Evolutionary conservation across 2,329 filamentous ascomycete species (phyloP).

Genomic region (Cordyceps cateniannulata): DNA sequence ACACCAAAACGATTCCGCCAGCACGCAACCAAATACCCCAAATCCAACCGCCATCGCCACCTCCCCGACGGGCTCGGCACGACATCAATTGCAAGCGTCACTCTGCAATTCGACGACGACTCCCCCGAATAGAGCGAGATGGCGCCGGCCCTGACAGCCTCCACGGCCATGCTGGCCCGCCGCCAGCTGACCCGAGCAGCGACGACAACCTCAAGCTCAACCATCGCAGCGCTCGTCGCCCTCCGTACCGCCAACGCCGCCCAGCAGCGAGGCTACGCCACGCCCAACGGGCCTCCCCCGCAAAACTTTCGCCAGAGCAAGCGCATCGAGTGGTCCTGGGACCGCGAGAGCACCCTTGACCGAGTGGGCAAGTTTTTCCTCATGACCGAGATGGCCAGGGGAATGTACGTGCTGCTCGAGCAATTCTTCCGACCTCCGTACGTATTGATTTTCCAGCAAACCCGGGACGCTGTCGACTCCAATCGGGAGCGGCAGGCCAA

Average conservation of each 20-base stretch:
- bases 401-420: conserved; percentile 97
- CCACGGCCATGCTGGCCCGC: conserved; percentile 29
- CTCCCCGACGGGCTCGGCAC: conserved; percentile 1
- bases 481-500: not conserved
- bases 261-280: conserved; percentile 46
- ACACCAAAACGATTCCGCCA: conserved; percentile 9
- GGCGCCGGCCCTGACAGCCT: conserved; percentile 27
- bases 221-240: conserved; percentile 17
- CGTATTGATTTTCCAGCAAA: conserved; percentile 36
- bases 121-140: conserved; percentile 17
- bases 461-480: not conserved
- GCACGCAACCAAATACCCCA: conserved; percentile 9
- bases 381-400: conserved; percentile 88
- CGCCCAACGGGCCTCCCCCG: conserved; percentile 72
- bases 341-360: conserved; percentile 70
- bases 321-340: conserved; percentile 73
- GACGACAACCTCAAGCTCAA: conserved; percentile 10
- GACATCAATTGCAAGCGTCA: conserved; percentile 10
- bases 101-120: conserved; percentile 8
- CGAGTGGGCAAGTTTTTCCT: conserved; percentile 90
- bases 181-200: conserved; percentile 27
- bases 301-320: conserved; percentile 71
- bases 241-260: conserved; percentile 17
- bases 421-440: conserved; percentile 98
- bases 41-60: not conserved